Percentiles rank a stretch among this genome's conserved stretches.
phyloP scores from a whole-genome alignment of 805 yeast species.

The Kazachstania africana region DNA sequence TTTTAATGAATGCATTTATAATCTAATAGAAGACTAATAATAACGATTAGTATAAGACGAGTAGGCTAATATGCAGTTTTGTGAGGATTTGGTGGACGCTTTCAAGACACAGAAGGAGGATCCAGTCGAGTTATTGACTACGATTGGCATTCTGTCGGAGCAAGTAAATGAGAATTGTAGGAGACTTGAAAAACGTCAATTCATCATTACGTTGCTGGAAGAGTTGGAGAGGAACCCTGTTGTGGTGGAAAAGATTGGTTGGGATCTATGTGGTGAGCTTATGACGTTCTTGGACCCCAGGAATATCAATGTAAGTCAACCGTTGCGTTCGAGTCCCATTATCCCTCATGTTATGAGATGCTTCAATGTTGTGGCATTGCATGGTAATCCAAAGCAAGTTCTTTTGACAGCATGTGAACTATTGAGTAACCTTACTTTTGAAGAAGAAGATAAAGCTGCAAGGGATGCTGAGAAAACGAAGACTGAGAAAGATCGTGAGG shows the following conservation, averaged over 20 bases:
- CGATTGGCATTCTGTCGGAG: constrained; percentile 19
- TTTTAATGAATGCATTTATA: too few relatives aligned
- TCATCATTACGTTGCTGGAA: constrained; percentile 36
- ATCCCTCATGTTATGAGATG: constrained; percentile 30
- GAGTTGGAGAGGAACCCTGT: constrained; percentile 36
- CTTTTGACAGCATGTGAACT: constrained; percentile 62
- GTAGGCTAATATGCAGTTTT: constrained; percentile 1
- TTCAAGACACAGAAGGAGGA: constrained; percentile 19
- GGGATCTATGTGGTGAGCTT: constrained; percentile 78
- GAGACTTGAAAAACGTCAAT: constrained; percentile 34
- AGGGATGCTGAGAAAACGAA: constrained; percentile 2
- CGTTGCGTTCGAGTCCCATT: constrained; percentile 19
- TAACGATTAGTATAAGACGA: neutral
- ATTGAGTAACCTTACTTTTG: constrained; percentile 22
- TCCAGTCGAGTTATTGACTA: constrained; percentile 19
- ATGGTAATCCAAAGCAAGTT: constrained; percentile 76
- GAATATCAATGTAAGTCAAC: constrained; percentile 25
- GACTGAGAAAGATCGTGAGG: constrained; percentile 3
- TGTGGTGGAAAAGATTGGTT: constrained; percentile 59
- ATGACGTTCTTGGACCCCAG: constrained; percentile 37
- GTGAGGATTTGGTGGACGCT: constrained; percentile 11
- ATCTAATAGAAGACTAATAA: too few relatives aligned
- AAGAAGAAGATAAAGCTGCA: constrained; percentile 6
- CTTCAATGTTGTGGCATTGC: constrained; percentile 51
- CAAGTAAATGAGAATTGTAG: constrained; percentile 6